Percentiles rank a stretch among this genome's conserved stretches.
phyloP scores from a whole-genome alignment of 1,139 yeast species.

The Nakaseomyces kungkrabaensis region DNA sequence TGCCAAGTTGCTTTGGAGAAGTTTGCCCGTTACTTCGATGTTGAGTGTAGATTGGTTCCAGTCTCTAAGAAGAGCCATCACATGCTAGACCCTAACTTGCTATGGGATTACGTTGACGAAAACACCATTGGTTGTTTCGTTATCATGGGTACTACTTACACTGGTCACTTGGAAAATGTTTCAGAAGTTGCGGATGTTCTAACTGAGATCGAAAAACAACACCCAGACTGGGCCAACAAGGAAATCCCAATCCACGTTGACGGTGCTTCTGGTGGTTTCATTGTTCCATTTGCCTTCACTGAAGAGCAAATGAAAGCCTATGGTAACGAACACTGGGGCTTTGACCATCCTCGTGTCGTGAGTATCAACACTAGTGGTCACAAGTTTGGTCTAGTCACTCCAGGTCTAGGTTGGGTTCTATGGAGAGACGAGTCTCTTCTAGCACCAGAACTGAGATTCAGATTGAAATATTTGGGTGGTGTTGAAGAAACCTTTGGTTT shows the following conservation, averaged over 20 bases:
- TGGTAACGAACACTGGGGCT: slow-evolving; percentile 55
- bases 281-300: slow-evolving; percentile 77
- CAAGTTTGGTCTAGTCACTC: slow-evolving; percentile 82
- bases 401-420: slow-evolving; percentile 88
- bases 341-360: slow-evolving; percentile 62
- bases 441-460: slow-evolving; percentile 65
- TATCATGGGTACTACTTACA: slow-evolving; percentile 82
- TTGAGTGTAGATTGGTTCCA: slow-evolving; percentile 68
- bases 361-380: slow-evolving; percentile 92
- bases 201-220: slow-evolving; percentile 48
- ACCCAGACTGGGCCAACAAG: slow-evolving; percentile 36
- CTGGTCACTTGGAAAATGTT: slow-evolving; percentile 86
- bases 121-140: slow-evolving; percentile 89
- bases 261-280: slow-evolving; percentile 86
- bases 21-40: slow-evolving; percentile 89
- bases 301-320: slow-evolving; percentile 32
- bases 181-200: slow-evolving; percentile 47
- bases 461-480: slow-evolving; percentile 79
- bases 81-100: slow-evolving; percentile 49
- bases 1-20: slow-evolving; percentile 93
- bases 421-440: slow-evolving; percentile 61
- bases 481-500: slow-evolving; percentile 78
- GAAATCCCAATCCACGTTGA: slow-evolving; percentile 85
- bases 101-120: slow-evolving; percentile 65
- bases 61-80: slow-evolving; percentile 52